Conservation (phyloP, 179 eudicot species). For the Camellia oleifera region DNA sequence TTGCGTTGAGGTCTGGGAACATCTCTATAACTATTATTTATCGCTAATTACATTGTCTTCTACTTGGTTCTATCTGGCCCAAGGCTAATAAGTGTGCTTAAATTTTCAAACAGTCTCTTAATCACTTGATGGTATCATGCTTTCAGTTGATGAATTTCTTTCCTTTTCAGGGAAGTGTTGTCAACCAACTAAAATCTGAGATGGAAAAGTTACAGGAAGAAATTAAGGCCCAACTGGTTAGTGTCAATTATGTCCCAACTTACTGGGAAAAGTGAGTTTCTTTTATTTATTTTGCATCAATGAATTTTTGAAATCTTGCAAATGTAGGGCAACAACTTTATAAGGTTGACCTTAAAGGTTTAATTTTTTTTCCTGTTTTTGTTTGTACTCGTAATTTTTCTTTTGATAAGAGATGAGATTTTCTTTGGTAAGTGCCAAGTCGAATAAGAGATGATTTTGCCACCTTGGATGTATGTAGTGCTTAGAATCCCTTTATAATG, state of each 20-base stretch:
- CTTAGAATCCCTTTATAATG: too few relatives aligned
- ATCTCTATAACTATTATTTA: not conserved
- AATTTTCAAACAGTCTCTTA: not conserved
- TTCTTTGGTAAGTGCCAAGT: too few relatives aligned
- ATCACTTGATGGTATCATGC: not conserved
- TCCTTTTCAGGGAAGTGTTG: slow-evolving; percentile 63
- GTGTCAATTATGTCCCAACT: slow-evolving; percentile 23
- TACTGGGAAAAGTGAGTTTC: not conserved
- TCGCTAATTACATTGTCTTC: not conserved
- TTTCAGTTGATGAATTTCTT: slow-evolving; percentile 33
- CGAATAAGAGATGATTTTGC: too few relatives aligned
- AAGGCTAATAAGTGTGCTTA: slow-evolving; percentile 1
- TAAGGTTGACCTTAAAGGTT: not conserved
- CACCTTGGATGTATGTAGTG: too few relatives aligned
- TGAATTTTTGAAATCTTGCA: not conserved
- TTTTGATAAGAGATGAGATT: not conserved
- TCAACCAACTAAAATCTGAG: slow-evolving; percentile 74
- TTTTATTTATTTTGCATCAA: not conserved
- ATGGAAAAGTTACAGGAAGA: slow-evolving; percentile 75
- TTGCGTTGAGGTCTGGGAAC: not conserved
- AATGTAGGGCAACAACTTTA: not conserved
- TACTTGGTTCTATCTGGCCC: not conserved
- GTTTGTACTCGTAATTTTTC: not conserved
- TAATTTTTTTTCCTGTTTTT: not conserved
- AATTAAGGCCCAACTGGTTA: slow-evolving; percentile 71